A percentile compares a stretch with the other conserved stretches of the same genome.
Evolutionary conservation across 768 basidiomycete genomes (phyloP).

Genomic region (Psilocybe subaeruginosa): DNA sequence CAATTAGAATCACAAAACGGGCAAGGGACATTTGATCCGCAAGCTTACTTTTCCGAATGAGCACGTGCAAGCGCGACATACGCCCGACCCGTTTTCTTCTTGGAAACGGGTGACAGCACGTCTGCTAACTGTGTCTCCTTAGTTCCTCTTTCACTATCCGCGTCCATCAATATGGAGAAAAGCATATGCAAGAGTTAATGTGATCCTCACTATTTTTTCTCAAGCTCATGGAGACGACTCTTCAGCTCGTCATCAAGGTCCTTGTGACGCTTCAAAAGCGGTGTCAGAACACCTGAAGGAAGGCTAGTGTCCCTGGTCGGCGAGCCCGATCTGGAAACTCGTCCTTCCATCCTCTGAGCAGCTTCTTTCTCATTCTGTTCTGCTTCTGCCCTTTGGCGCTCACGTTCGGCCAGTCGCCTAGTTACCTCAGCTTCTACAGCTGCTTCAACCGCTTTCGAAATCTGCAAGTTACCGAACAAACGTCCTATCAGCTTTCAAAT

Average conservation of each 20-base stretch:
- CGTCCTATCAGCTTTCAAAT: neutral
- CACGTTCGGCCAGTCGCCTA: slow-evolving; percentile 59
- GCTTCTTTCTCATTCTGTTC: slow-evolving; percentile 37
- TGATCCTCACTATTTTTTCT: slow-evolving; percentile 68
- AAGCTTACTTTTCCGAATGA: slow-evolving; percentile 75
- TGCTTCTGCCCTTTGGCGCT: slow-evolving; percentile 42
- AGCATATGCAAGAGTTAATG: slow-evolving; percentile 4
- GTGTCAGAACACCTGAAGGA: slow-evolving; percentile 59
- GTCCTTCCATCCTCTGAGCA: slow-evolving; percentile 26
- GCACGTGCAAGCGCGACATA: slow-evolving; percentile 84
- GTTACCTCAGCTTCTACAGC: slow-evolving; percentile 79
- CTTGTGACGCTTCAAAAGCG: slow-evolving; percentile 63
- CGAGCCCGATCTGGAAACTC: slow-evolving; percentile 30
- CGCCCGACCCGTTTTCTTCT: slow-evolving; percentile 82
- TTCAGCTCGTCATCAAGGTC: slow-evolving; percentile 74
- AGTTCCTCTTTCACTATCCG: slow-evolving; percentile 57
- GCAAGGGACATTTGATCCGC: slow-evolving; percentile 5
- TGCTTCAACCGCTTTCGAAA: slow-evolving; percentile 71
- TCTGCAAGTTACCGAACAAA: slow-evolving; percentile 39
- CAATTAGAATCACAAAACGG: slow-evolving; percentile 4
- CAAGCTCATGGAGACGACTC: slow-evolving; percentile 65
- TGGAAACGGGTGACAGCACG: slow-evolving; percentile 70
- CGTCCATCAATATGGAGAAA: slow-evolving; percentile 10
- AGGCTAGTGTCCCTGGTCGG: slow-evolving; percentile 39
- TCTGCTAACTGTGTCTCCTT: slow-evolving; percentile 65